These are phyloP conservation scores for Parasarocladium wereldwijsianum DNA, from an alignment of 2,329 filamentous ascomycete genomes.

Conservation along the genomic window DNA sequence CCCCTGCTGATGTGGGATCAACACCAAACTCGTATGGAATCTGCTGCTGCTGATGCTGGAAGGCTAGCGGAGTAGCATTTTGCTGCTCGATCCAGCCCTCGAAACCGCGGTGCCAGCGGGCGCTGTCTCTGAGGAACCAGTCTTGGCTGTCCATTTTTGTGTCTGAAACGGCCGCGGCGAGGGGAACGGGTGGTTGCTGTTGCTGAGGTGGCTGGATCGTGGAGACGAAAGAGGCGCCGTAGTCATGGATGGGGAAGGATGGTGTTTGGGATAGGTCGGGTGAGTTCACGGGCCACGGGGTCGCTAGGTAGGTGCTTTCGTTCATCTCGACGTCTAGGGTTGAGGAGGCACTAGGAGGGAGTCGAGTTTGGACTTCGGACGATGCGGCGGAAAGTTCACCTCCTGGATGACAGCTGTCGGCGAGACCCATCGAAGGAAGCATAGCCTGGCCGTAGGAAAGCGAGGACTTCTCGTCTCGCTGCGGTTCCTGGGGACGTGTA, in stretches of 20 bases:
- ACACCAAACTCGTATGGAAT: background rate
- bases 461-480: conserved; percentile 9
- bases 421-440: background rate
- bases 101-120: conserved; percentile 43
- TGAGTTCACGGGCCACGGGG: background rate
- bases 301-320: background rate
- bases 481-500: conserved; percentile 11
- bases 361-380: too few relatives aligned
- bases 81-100: conserved; percentile 31
- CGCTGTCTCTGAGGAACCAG: conserved; percentile 43
- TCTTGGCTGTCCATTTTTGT: conserved; percentile 37
- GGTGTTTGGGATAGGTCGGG: background rate
- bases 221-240: too few relatives aligned
- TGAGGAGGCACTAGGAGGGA: too few relatives aligned
- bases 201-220: conserved; percentile 5
- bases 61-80: conserved; percentile 2
- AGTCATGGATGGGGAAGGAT: background rate
- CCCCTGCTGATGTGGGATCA: conserved; percentile 4
- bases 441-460: conserved; percentile 7
- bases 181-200: conserved; percentile 6
- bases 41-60: conserved; percentile 2
- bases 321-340: background rate
- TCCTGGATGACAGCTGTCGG: too few relatives aligned
- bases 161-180: too few relatives aligned
- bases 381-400: too few relatives aligned